A percentile compares a stretch with the other conserved stretches of the same genome.
phyloP scores from a whole-genome alignment of 1,139 yeast genomes.

The Lodderomyces pseudojiufengensis region DNA sequence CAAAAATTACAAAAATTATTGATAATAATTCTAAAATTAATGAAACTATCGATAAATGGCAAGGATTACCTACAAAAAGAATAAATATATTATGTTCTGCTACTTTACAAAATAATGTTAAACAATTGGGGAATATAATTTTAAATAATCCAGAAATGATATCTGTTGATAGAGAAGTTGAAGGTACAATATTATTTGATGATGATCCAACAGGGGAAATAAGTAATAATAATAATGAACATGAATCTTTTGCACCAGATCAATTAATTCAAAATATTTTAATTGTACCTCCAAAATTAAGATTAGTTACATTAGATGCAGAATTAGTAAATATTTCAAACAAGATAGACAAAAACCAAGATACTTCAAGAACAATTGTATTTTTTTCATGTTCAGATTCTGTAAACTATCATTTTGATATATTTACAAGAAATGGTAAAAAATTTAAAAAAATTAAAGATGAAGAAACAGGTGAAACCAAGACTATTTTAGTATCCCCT shows the following conservation, averaged over 20 bases:
- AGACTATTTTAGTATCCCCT: slow-evolving; percentile 13
- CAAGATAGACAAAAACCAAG: slow-evolving; percentile 8
- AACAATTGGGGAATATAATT: slow-evolving; percentile 74
- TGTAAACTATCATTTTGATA: slow-evolving; percentile 84
- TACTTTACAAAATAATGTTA: slow-evolving; percentile 78
- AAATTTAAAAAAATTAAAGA: slow-evolving; percentile 29
- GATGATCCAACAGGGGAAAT: slow-evolving; percentile 21
- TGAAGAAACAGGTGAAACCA: slow-evolving; percentile 23
- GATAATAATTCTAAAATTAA: slow-evolving; percentile 41
- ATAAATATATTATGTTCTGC: slow-evolving; percentile 90
- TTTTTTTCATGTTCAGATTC: slow-evolving; percentile 94
- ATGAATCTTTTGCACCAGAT: slow-evolving; percentile 68
- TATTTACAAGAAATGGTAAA: slow-evolving; percentile 58
- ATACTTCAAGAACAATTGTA: slow-evolving; percentile 60
- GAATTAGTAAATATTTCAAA: slow-evolving; percentile 48
- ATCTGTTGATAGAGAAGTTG: slow-evolving; percentile 24
- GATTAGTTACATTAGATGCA: slow-evolving; percentile 78
- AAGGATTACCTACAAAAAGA: slow-evolving; percentile 63
- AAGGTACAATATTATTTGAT: slow-evolving; percentile 40
- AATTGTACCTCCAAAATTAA: slow-evolving; percentile 85
- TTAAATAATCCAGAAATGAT: slow-evolving; percentile 70
- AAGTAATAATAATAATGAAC: slow-evolving; percentile 19
- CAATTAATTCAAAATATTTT: slow-evolving; percentile 76
- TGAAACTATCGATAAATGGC: slow-evolving; percentile 38
- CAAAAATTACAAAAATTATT: slow-evolving; percentile 64